Conservation (phyloP, 2,329 filamentous ascomycete species). For the Trichoderma guizhouense region DNA sequence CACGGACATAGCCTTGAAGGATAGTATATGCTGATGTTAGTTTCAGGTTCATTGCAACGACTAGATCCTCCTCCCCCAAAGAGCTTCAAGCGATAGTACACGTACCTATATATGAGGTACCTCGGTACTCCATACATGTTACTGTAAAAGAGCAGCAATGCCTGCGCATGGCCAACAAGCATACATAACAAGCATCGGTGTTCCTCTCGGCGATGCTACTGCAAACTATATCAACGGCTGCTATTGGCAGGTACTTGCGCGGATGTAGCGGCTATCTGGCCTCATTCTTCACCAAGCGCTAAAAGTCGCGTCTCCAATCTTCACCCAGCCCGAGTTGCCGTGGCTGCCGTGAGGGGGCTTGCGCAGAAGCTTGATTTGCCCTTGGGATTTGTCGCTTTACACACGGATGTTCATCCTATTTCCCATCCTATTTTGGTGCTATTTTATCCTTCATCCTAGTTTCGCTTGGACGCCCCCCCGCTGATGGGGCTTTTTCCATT, state of each 20-base stretch:
- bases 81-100: not conserved
- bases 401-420: not conserved
- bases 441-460: not conserved
- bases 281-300: conserved; percentile 19
- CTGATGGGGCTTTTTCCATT: not conserved
- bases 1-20: not conserved
- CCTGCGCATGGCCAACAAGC: not conserved
- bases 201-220: not conserved
- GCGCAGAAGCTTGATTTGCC: conserved; percentile 2
- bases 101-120: not conserved
- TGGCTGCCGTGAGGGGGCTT: conserved; percentile 26
- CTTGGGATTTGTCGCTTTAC: not conserved
- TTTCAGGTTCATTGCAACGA: not conserved
- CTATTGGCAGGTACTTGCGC: conserved; percentile 16
- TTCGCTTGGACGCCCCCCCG: not conserved
- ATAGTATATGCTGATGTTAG: not conserved
- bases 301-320: conserved; percentile 18
- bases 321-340: conserved; percentile 28
- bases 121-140: no score
- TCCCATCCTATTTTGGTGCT: not conserved
- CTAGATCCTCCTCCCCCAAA: not conserved
- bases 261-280: conserved; percentile 30
- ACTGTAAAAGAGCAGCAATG: no score
- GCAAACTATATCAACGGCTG: not conserved
- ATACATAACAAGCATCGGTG: not conserved